Conservation (phyloP, 352 stramenopile genomes). For the Phytopythium cucurbitacearum region DNA sequence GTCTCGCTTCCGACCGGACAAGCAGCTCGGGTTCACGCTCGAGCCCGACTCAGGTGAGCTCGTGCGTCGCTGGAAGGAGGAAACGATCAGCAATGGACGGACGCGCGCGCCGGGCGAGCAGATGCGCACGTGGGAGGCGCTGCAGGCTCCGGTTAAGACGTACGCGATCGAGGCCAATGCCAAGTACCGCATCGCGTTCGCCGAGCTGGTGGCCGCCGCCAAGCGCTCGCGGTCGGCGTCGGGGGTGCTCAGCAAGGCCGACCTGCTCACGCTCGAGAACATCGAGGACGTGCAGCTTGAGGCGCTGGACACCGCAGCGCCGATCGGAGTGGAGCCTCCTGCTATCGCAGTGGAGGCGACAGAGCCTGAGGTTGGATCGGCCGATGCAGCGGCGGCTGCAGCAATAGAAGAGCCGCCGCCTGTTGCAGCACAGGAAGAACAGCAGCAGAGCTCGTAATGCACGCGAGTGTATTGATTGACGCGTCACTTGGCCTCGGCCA, state of each 20-base stretch:
- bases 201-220: constrained; percentile 37
- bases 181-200: constrained; percentile 55
- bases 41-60: constrained; percentile 39
- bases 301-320: background rate
- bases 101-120: constrained; percentile 27
- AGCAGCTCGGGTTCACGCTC: constrained; percentile 51
- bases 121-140: constrained; percentile 73
- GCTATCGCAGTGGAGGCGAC: background rate
- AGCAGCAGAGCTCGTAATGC: background rate
- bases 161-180: constrained; percentile 68
- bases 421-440: background rate
- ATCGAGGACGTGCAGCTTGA: background rate
- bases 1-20: constrained; percentile 36
- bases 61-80: constrained; percentile 58
- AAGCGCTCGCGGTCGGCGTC: constrained; percentile 44
- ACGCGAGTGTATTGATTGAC: background rate
- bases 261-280: background rate
- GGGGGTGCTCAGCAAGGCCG: constrained; percentile 46
- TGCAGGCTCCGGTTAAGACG: constrained; percentile 63
- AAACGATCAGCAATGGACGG: constrained; percentile 42
- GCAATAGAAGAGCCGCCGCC: background rate
- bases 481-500: constrained; percentile 70
- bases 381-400: background rate
- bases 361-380: background rate
- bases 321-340: background rate